phyloP scores from a whole-genome alignment of 2,329 filamentous ascomycete genomes.

The Talaromyces atroroseus region DNA sequence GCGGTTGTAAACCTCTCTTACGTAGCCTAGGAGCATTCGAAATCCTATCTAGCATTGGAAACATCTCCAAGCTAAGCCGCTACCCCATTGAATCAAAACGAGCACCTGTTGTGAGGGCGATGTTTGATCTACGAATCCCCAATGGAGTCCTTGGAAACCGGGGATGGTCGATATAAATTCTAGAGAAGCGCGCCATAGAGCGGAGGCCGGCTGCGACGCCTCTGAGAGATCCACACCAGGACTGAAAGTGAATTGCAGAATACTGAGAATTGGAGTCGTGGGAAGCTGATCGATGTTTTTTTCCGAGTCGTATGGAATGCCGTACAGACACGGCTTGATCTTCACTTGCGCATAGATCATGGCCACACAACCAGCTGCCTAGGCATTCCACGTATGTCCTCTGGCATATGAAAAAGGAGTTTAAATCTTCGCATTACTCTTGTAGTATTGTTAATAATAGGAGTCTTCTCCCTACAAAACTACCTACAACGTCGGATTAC shows the following conservation, averaged over 20 bases:
- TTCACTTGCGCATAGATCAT: background rate
- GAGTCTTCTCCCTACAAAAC: too few species aligned
- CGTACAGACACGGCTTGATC: background rate
- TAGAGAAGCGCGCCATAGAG: background rate
- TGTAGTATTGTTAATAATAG: too few species aligned
- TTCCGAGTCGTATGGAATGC: background rate
- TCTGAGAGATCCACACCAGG: slow-evolving; percentile 1
- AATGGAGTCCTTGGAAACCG: slow-evolving; percentile 5
- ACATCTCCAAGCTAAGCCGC: background rate
- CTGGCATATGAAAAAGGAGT: too few species aligned
- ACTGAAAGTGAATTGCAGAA: slow-evolving; percentile 3
- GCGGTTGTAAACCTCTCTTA: background rate
- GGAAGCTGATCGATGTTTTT: slow-evolving; percentile 6
- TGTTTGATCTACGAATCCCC: background rate
- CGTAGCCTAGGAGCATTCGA: slow-evolving; percentile 3
- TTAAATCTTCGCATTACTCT: too few species aligned
- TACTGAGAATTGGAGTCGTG: slow-evolving; percentile 2
- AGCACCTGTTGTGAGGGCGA: background rate
- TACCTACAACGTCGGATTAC: too few species aligned
- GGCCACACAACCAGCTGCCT: too few species aligned
- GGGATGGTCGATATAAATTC: slow-evolving; percentile 3
- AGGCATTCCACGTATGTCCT: too few species aligned
- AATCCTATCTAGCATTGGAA: slow-evolving; percentile 5
- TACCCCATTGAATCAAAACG: slow-evolving; percentile 6
- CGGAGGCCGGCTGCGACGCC: background rate